Base-by-base conservation (phyloP, 1,284 basidiomycete species). In the Fomitopsis palustris region DNA sequence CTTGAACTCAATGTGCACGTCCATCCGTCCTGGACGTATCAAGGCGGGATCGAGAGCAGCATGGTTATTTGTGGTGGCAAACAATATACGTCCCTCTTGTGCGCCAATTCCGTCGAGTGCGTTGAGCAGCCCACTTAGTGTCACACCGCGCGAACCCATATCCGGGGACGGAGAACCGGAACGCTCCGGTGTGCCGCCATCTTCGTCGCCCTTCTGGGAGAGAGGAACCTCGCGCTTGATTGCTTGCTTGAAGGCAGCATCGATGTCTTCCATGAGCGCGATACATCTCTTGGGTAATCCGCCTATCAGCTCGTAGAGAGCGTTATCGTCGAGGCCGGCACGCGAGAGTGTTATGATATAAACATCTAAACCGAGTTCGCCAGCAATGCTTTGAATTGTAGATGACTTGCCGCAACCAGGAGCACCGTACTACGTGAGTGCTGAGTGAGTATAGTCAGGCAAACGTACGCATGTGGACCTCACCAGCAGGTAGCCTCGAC, bases 261-360 rank as follows among this genome's bases (percentile, higher is more conserved):
- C 89, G 58, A 92, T 86, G 67, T 91, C 91, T 72, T 93, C 91
- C 81, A 93, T n/a, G n/a, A n/a, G n/a, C n/a, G n/a, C n/a, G n/a
- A n/a, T n/a, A n/a, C n/a, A n/a, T n/a, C n/a, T n/a, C n/a, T n/a
- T n/a, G n/a, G n/a, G n/a, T n/a, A n/a, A n/a, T n/a, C n/a, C n/a
- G n/a, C n/a, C n/a, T n/a, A n/a, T n/a, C n/a, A n/a, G n/a, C n/a
- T n/a, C n/a, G n/a, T n/a, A n/a, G n/a, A n/a, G n/a, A n/a, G n/a
- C n/a, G n/a, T n/a, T 33, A 10, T 33, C 1, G 31, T 33, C 31
- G 7, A 33, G 31, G 12, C 31, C 31, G 12, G 31, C 31, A 33
- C 31, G 31, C 12, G 31, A 33, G 31, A 10, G 31, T 7, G 31
- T 7, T 1, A 33, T 10, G 31, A 10, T 33, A 6, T 33, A 33